Percentiles rank a stretch among this genome's conserved stretches.
These are phyloP conservation scores for Mycena belliarum DNA, from an alignment of 768 basidiomycete genomes.

Conservation along the genomic window DNA sequence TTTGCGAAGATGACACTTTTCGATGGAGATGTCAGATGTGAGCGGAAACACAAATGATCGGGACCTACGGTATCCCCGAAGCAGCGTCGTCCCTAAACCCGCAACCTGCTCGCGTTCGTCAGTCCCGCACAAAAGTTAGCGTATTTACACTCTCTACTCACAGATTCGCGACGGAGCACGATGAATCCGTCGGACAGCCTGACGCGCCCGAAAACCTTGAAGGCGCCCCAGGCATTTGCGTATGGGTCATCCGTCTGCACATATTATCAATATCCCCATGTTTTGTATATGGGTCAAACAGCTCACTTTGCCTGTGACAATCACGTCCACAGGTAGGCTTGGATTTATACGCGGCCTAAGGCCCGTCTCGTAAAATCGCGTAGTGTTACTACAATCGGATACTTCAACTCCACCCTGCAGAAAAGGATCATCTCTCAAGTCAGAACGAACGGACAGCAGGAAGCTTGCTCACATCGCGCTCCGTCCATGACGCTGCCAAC, in stretches of 20 bases:
- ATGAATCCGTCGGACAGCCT: conserved; percentile 61
- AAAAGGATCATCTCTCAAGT: conserved; percentile 46
- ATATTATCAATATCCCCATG: neutral
- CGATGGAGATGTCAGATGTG: neutral
- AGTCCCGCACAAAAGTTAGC: neutral
- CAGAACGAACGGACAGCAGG: conserved; percentile 42
- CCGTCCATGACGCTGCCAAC: conserved; percentile 41
- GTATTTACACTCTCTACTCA: conserved; percentile 27
- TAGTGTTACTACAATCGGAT: conserved; percentile 37
- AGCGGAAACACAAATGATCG: neutral
- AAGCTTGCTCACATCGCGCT: conserved; percentile 46
- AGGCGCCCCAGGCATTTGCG: conserved; percentile 57
- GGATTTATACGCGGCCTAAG: conserved; percentile 22
- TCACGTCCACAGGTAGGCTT: conserved; percentile 43
- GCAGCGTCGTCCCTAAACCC: conserved; percentile 37
- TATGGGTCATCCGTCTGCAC: conserved; percentile 48
- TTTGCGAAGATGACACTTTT: conserved; percentile 49
- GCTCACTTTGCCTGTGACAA: conserved; percentile 55
- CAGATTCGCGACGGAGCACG: conserved; percentile 53
- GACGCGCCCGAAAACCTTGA: conserved; percentile 56
- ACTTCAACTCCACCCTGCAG: conserved; percentile 53
- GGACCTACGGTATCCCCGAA: conserved; percentile 51
- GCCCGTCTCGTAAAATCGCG: conserved; percentile 40
- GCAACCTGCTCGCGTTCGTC: conserved; percentile 24
- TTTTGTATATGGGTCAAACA: conserved; percentile 1